These are phyloP conservation scores for Apophysomyces sp. DNA, from an alignment of 371 early-diverging fungal genomes.

Conservation along the genomic window DNA sequence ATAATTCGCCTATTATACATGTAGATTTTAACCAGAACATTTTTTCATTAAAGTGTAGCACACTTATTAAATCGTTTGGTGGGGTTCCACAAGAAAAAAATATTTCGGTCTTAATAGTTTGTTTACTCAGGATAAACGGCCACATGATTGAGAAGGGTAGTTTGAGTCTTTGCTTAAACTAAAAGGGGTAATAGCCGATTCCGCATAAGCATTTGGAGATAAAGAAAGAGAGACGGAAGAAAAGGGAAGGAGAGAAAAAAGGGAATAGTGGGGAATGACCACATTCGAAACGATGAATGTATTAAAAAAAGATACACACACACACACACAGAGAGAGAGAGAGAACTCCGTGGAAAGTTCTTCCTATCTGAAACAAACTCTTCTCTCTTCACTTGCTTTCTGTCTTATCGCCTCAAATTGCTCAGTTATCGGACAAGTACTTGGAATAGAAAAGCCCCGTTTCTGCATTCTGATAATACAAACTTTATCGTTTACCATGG, in stretches of 20 bases:
- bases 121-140: conserved; percentile 2
- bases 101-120: neutral
- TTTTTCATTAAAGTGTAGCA: conserved; percentile 2
- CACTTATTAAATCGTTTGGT: neutral
- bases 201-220: neutral
- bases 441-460: too few relatives aligned
- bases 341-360: neutral
- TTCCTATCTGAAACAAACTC: neutral
- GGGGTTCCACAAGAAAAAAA: neutral
- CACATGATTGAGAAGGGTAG: neutral
- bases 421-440: too few relatives aligned
- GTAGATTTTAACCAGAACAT: neutral
- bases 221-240: neutral
- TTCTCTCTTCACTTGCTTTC: neutral
- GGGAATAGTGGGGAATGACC: neutral
- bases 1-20: neutral
- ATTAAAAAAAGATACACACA: too few relatives aligned
- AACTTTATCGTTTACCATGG: too few relatives aligned
- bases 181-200: neutral
- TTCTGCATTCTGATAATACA: too few relatives aligned
- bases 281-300: too few relatives aligned
- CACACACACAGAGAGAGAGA: too few relatives aligned
- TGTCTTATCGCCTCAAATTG: too few relatives aligned
- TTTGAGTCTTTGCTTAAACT: neutral
- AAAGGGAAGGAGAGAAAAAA: neutral